Evolutionary conservation across 768 basidiomycete genomes (phyloP), one percentile per base, ranked within the genome.

Genomic region (Suillus sp.): DNA sequence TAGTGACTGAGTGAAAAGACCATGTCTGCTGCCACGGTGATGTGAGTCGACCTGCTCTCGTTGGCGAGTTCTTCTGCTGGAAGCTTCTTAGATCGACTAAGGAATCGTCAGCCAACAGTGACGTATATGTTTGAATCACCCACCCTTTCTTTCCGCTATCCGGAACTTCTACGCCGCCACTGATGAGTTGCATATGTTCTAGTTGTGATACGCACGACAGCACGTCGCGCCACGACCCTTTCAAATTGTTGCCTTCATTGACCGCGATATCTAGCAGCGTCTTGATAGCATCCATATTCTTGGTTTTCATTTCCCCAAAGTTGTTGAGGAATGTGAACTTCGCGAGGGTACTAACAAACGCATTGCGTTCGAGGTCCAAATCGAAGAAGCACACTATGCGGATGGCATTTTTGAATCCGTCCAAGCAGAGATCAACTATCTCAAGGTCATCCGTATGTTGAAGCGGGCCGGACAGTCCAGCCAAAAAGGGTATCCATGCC

Each of bases 251-350:
- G 64, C 97, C 97, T 73, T 99, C 96, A n/a, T 86, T 91, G 45
- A 96, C 91, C 18, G 97, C 96, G 50, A 99, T 87, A 71, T 99
- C 97, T 13, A 99, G 80, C 59, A 99, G 81, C 3, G 93, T 79
- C 77, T 98, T 99, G 79, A 99, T 98, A 7, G 96, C 97, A 73
- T 99, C 97, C 87, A 99, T 97, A 72, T 99, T 99, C 81, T 99
- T 99, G 38, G 93, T 84, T 78, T 95, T 96, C 97, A 99, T 99
- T 80, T 99, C 97, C 61, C 95, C 95, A 5, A 99, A 79, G 72
- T 99, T 99, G 75, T 93, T 98, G 66, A 99, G 81, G 83, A 97
- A 97, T 0, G 97, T 99, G 76, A 99, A 98, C 74, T 99, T 99
- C 42, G 84, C 89, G 22, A 99, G 81, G 0, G 97, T 99, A 22